Evolutionary conservation across 2,329 filamentous ascomycete genomes (phyloP).

Genomic region (Cadophora sp.): DNA sequence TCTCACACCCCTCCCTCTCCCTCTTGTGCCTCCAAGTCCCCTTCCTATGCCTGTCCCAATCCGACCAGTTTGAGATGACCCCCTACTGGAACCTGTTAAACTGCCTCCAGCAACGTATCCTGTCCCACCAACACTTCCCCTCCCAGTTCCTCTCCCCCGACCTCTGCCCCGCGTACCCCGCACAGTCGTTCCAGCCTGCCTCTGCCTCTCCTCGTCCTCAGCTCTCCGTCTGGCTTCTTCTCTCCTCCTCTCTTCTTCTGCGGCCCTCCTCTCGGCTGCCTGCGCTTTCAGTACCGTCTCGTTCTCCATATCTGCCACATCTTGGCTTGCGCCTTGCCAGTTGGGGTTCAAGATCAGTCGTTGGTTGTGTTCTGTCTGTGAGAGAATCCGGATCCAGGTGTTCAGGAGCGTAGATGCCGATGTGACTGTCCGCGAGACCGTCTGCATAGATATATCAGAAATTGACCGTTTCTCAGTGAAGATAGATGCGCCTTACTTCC

Average conservation of each 20-base stretch:
- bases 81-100: constrained; percentile 30
- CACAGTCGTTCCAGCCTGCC: constrained; percentile 48
- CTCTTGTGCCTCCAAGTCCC: constrained; percentile 57
- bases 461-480: background rate
- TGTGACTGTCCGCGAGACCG: constrained; percentile 82
- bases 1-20: constrained; percentile 58
- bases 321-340: constrained; percentile 89
- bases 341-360: constrained; percentile 84
- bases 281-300: constrained; percentile 77
- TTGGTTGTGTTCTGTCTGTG: constrained; percentile 97
- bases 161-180: constrained; percentile 44
- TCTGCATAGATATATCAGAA: constrained; percentile 54
- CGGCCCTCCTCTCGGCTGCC: constrained; percentile 76
- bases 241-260: constrained; percentile 78
- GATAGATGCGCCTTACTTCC: constrained; percentile 58
- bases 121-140: constrained; percentile 32
- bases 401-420: constrained; percentile 90
- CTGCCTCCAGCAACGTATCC: constrained; percentile 34
- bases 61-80: constrained; percentile 44
- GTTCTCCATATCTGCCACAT: constrained; percentile 84
- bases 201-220: constrained; percentile 62
- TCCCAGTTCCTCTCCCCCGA: constrained; percentile 38
- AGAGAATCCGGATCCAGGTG: constrained; percentile 94
- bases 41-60: constrained; percentile 53
- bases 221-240: constrained; percentile 71